These are phyloP conservation scores for Leishmania gerbilli DNA, from an alignment of 208 protist genomes.

Conservation along the genomic window DNA sequence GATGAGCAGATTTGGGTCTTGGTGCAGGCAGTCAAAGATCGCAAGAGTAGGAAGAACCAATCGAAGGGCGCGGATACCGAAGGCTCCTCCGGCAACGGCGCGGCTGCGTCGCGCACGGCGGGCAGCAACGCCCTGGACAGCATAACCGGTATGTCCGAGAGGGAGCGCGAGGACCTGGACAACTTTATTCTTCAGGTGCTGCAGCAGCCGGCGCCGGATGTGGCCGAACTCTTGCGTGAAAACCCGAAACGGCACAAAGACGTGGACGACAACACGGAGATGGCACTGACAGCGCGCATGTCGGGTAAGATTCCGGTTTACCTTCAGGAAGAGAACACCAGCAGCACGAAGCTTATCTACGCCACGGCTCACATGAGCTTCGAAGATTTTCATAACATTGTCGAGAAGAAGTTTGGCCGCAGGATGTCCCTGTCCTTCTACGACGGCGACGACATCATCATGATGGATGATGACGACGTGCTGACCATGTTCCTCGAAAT, in stretches of 20 bases:
- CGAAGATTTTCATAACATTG: conserved; percentile 62
- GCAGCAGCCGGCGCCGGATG: conserved; percentile 47
- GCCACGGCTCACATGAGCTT: conserved; percentile 68
- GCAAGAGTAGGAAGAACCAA: conserved; percentile 29
- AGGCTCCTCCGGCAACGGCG: background rate
- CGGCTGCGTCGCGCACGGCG: background rate
- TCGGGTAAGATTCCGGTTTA: conserved; percentile 75
- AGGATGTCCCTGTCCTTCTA: conserved; percentile 77
- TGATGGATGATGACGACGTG: conserved; percentile 86
- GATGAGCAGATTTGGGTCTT: conserved; percentile 65
- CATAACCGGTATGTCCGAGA: conserved; percentile 51
- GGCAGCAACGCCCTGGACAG: background rate
- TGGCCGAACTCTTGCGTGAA: conserved; percentile 41
- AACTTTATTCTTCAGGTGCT: conserved; percentile 82
- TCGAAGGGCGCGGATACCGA: conserved; percentile 10
- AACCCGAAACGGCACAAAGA: conserved; percentile 29
- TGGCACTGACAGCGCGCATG: conserved; percentile 41
- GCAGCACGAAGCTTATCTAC: conserved; percentile 68
- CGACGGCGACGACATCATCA: conserved; percentile 79
- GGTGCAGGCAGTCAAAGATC: conserved; percentile 40
- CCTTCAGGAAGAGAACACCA: conserved; percentile 66
- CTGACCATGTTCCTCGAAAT: conserved; percentile 87
- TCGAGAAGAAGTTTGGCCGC: conserved; percentile 82
- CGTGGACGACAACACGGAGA: conserved; percentile 42
- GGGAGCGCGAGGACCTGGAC: conserved; percentile 70